A percentile compares a stretch with the other conserved stretches of the same genome.
Conservation (phyloP, 2,329 filamentous ascomycete genomes). For the Simplicillium aogashimaense region DNA sequence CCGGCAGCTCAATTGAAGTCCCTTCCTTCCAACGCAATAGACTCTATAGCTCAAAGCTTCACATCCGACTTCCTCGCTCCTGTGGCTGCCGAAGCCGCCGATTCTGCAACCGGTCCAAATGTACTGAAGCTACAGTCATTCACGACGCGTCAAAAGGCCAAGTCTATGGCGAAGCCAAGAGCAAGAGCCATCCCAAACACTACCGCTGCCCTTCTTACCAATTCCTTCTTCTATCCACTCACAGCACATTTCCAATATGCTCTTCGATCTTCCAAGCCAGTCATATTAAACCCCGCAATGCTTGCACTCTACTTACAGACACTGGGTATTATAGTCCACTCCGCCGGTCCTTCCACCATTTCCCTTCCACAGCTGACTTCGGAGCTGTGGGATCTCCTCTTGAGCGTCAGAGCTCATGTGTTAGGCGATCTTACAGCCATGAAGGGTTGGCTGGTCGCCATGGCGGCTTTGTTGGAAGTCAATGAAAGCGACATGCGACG, state of each 20-base stretch:
- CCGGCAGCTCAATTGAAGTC: constrained; percentile 33
- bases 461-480: constrained; percentile 73
- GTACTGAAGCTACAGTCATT: constrained; percentile 85
- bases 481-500: constrained; percentile 63
- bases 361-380: constrained; percentile 70
- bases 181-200: constrained; percentile 60
- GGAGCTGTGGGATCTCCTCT: constrained; percentile 76
- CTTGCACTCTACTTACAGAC: constrained; percentile 79
- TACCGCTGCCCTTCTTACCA: constrained; percentile 64
- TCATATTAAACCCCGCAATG: constrained; percentile 65
- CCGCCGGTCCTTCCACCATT: constrained; percentile 70
- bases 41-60: constrained; percentile 57
- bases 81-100: constrained; percentile 71
- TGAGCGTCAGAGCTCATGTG: constrained; percentile 52
- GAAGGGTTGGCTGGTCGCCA: constrained; percentile 65
- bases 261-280: constrained; percentile 37
- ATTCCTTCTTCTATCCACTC: constrained; percentile 79
- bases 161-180: constrained; percentile 17
- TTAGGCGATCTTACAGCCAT: constrained; percentile 57
- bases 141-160: constrained; percentile 45
- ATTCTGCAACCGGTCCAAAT: constrained; percentile 68
- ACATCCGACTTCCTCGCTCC: constrained; percentile 69
- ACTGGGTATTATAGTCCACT: constrained; percentile 70
- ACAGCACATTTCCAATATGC: constrained; percentile 69
- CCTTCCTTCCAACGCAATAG: constrained; percentile 50